These are phyloP conservation scores for Leptographium lundbergii DNA, from an alignment of 2,329 filamentous ascomycete species.

Conservation along the genomic window DNA sequence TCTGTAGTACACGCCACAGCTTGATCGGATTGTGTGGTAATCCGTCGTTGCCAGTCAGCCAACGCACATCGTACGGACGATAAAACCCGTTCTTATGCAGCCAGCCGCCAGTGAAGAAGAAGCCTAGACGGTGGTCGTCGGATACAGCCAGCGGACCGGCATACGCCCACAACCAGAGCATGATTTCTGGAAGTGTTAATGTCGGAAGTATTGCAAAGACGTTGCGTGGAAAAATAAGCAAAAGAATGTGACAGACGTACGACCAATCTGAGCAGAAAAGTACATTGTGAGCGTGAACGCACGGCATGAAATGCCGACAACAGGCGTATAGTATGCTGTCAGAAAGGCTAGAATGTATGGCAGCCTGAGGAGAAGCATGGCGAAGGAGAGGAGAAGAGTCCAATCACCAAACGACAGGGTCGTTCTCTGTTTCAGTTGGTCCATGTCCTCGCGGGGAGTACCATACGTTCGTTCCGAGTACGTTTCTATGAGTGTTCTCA, in stretches of 20 bases:
- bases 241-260: background rate
- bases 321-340: conserved; percentile 14
- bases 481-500: conserved; percentile 11
- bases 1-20: background rate
- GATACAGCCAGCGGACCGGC: conserved; percentile 3
- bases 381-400: conserved; percentile 11
- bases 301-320: conserved; percentile 14
- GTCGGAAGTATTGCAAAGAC: background rate
- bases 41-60: conserved; percentile 4
- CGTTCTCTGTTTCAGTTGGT: conserved; percentile 5
- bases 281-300: conserved; percentile 15
- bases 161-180: conserved; percentile 16
- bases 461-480: conserved; percentile 3
- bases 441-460: conserved; percentile 8
- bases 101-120: conserved; percentile 12
- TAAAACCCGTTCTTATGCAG: conserved; percentile 13
- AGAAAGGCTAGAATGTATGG: conserved; percentile 14
- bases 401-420: conserved; percentile 11
- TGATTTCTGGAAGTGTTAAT: conserved; percentile 10
- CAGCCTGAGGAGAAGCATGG: conserved; percentile 11
- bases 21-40: conserved; percentile 2
- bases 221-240: too few species aligned
- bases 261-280: conserved; percentile 5
- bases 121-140: background rate
- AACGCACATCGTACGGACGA: conserved; percentile 9